A percentile compares a stretch with the other conserved stretches of the same genome.
Evolutionary conservation across 179 eudicot species (phyloP).

Genomic region (Carnegiea gigantea): DNA sequence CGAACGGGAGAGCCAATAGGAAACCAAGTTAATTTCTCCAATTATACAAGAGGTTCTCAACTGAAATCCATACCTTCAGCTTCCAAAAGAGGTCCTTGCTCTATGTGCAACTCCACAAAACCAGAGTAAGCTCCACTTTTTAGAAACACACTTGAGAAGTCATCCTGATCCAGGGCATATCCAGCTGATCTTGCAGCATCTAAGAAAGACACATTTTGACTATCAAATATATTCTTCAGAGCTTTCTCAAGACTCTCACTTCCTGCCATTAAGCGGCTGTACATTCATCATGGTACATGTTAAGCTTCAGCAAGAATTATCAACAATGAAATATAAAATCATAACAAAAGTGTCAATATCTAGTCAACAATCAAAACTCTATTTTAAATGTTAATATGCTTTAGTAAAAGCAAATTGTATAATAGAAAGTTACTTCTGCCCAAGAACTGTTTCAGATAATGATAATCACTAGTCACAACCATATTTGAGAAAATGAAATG

Average conservation of each 20-base stretch:
- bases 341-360: not conserved
- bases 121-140: slow-evolving; percentile 67
- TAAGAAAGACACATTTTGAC: slow-evolving; percentile 67
- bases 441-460: not conserved
- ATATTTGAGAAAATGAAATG: too few relatives aligned
- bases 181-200: slow-evolving; percentile 90
- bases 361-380: not conserved
- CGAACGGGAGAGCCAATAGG: not conserved
- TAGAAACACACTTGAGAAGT: slow-evolving; percentile 60
- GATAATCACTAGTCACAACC: not conserved
- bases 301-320: not conserved
- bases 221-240: slow-evolving; percentile 66
- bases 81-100: slow-evolving; percentile 95
- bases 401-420: slow-evolving; percentile 1
- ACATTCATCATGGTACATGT: slow-evolving; percentile 20
- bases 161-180: slow-evolving; percentile 49
- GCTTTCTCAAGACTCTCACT: slow-evolving; percentile 61
- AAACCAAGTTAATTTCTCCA: not conserved
- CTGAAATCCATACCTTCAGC: slow-evolving; percentile 58
- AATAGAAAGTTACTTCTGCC: not conserved
- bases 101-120: slow-evolving; percentile 94
- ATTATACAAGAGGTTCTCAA: not conserved
- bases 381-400: not conserved
- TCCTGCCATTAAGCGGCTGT: slow-evolving; percentile 95
- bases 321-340: not conserved